Conservation (phyloP, 192 early-diverging fungal genomes). For the Backusella tuberculispora region DNA sequence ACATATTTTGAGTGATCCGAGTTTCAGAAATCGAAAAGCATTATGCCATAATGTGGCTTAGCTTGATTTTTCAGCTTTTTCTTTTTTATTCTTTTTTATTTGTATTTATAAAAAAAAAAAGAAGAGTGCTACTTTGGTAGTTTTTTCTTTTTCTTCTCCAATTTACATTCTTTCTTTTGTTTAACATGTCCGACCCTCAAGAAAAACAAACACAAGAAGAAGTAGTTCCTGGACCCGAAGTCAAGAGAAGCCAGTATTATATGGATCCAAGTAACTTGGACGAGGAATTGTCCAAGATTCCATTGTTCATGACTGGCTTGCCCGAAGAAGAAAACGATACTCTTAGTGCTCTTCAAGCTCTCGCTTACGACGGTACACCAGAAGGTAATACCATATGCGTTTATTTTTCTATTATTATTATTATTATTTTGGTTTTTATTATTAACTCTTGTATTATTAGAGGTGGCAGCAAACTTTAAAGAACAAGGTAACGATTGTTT, state of each 20-base stretch:
- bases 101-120: neutral
- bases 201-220: neutral
- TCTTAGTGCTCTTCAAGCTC: constrained; percentile 79
- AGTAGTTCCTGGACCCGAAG: constrained; percentile 38
- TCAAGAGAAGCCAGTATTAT: constrained; percentile 38
- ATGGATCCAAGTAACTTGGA: constrained; percentile 56
- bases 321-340: constrained; percentile 75
- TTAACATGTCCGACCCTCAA: constrained; percentile 5
- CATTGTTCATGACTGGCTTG: constrained; percentile 91
- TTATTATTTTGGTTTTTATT: neutral
- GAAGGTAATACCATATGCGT: constrained; percentile 62
- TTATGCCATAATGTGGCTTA: neutral
- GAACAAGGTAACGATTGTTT: constrained; percentile 95
- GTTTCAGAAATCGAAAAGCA: neutral
- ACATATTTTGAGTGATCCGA: too few relatives aligned
- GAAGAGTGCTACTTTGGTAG: too few relatives aligned
- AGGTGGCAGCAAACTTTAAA: constrained; percentile 92
- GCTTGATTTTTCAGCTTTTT: neutral
- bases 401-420: constrained; percentile 9
- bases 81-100: constrained; percentile 2
- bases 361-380: constrained; percentile 92
- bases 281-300: constrained; percentile 72
- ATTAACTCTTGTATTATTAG: constrained; percentile 21
- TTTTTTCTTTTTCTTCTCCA: neutral
- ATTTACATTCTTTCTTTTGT: neutral